phyloP scores from a whole-genome alignment of 2,329 filamentous ascomycete species.

The Colletotrichum godetiae region DNA sequence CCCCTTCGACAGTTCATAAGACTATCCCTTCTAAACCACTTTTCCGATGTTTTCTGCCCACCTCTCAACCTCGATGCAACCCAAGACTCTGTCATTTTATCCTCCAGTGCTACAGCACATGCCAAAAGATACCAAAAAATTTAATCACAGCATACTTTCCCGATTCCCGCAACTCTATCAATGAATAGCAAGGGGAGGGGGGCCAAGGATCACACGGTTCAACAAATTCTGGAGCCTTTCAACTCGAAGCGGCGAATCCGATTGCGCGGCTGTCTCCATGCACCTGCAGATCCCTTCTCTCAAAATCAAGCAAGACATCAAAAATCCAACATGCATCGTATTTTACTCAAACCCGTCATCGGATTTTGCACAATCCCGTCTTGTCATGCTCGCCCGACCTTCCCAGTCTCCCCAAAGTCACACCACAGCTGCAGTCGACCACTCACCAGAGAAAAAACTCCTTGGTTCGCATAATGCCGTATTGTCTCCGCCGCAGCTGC shows the following conservation, averaged over 20 bases:
- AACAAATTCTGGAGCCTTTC: not conserved
- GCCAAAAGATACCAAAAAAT: not conserved
- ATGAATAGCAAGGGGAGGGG: not conserved
- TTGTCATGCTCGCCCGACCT: not conserved
- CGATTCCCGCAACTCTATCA: slow-evolving; percentile 32
- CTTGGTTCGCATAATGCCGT: not conserved
- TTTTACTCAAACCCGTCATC: slow-evolving; percentile 16
- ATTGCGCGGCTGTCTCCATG: slow-evolving; percentile 12
- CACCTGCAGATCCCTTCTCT: slow-evolving; percentile 14
- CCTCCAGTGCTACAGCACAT: not conserved
- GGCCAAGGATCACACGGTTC: not conserved
- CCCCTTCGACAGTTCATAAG: not conserved
- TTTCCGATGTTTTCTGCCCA: not conserved
- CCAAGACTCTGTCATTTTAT: not conserved
- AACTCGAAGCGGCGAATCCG: slow-evolving; percentile 13
- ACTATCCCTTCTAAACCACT: not conserved
- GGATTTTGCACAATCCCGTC: slow-evolving; percentile 31
- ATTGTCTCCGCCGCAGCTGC: not conserved
- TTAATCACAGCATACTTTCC: not conserved
- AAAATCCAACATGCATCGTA: slow-evolving; percentile 12
- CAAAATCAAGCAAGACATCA: slow-evolving; percentile 5
- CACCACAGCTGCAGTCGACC: not conserved
- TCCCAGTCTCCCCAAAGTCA: not conserved
- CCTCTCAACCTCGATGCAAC: not conserved
- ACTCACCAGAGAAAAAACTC: not conserved